Evolutionary conservation across 2,329 filamentous ascomycete genomes (phyloP).

Genomic region (Ophiosphaerella korrae): DNA sequence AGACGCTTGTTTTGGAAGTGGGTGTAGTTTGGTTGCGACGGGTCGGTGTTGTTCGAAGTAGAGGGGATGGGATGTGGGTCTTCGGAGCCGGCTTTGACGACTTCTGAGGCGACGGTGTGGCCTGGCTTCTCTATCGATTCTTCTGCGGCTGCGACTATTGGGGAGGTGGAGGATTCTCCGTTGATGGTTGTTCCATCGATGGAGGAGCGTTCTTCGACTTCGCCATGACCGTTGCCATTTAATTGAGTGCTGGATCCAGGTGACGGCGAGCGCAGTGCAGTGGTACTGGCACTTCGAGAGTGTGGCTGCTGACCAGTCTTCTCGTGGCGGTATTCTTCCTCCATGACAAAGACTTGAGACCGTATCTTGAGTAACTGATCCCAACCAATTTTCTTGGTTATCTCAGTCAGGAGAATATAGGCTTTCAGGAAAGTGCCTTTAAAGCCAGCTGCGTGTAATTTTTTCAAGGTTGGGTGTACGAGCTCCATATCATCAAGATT

Average conservation of each 20-base stretch:
- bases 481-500: slow-evolving; percentile 78
- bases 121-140: slow-evolving; percentile 75
- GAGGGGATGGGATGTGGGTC: slow-evolving; percentile 47
- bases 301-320: slow-evolving; percentile 53
- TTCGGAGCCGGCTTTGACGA: slow-evolving; percentile 76
- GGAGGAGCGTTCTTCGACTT: slow-evolving; percentile 29
- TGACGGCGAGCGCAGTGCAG: slow-evolving; percentile 73
- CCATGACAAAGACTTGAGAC: slow-evolving; percentile 99
- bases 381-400: slow-evolving; percentile 97
- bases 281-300: slow-evolving; percentile 78
- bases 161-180: slow-evolving; percentile 33
- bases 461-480: slow-evolving; percentile 83
- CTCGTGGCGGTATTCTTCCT: slow-evolving; percentile 95
- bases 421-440: slow-evolving; percentile 95
- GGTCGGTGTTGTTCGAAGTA: slow-evolving; percentile 55
- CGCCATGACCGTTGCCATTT: slow-evolving; percentile 51
- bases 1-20: slow-evolving; percentile 96
- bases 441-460: slow-evolving; percentile 85
- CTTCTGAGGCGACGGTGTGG: slow-evolving; percentile 76
- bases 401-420: slow-evolving; percentile 91
- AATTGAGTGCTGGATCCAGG: slow-evolving; percentile 46
- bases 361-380: slow-evolving; percentile 92
- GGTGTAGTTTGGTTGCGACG: slow-evolving; percentile 71
- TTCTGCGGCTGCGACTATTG: slow-evolving; percentile 30
- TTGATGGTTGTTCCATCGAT: slow-evolving; percentile 36